These are phyloP conservation scores for Debaryomyces castellii DNA, from an alignment of 805 yeast species.

Conservation along the genomic window DNA sequence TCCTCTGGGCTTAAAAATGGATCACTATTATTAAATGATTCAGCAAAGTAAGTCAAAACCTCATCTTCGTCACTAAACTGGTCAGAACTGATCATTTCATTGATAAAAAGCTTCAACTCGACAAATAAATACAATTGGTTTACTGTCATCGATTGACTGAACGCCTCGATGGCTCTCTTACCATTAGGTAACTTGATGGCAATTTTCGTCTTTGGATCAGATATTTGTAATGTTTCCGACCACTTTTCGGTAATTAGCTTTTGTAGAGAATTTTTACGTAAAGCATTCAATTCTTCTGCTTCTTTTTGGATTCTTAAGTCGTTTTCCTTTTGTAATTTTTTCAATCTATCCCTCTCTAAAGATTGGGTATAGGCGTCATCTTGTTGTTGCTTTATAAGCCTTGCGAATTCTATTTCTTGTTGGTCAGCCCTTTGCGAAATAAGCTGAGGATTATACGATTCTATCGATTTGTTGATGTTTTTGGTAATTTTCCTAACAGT, in stretches of 20 bases:
- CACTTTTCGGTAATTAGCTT: slow-evolving; percentile 13
- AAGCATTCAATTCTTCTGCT: slow-evolving; percentile 5
- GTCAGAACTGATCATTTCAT: slow-evolving; percentile 2
- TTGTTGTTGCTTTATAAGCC: slow-evolving; percentile 40
- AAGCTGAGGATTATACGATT: slow-evolving; percentile 38
- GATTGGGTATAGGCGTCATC: slow-evolving; percentile 43
- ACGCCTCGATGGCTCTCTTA: slow-evolving; percentile 44
- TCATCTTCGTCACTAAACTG: slow-evolving; percentile 15
- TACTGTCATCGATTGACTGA: slow-evolving; percentile 37
- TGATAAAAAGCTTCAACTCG: slow-evolving; percentile 35
- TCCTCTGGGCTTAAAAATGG: slow-evolving; percentile 14
- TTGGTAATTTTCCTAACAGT: slow-evolving; percentile 24
- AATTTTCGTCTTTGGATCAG: slow-evolving; percentile 28
- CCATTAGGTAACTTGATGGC: slow-evolving; percentile 60
- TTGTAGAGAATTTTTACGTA: slow-evolving; percentile 18
- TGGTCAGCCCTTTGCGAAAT: slow-evolving; percentile 36
- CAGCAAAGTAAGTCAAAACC: slow-evolving; percentile 7
- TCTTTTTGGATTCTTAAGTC: slow-evolving; percentile 7
- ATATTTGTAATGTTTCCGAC: slow-evolving; percentile 10
- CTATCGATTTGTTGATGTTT: slow-evolving; percentile 24
- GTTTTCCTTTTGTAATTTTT: slow-evolving; percentile 45
- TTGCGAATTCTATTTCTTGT: slow-evolving; percentile 39
- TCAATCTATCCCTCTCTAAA: slow-evolving; percentile 50
- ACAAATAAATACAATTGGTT: slow-evolving; percentile 52
- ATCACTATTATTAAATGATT: slow-evolving; percentile 5